Percentiles rank a stretch among this genome's conserved stretches.
Evolutionary conservation across 371 early-diverging fungal species (phyloP).

Genomic region (Rhizopus delemar): DNA sequence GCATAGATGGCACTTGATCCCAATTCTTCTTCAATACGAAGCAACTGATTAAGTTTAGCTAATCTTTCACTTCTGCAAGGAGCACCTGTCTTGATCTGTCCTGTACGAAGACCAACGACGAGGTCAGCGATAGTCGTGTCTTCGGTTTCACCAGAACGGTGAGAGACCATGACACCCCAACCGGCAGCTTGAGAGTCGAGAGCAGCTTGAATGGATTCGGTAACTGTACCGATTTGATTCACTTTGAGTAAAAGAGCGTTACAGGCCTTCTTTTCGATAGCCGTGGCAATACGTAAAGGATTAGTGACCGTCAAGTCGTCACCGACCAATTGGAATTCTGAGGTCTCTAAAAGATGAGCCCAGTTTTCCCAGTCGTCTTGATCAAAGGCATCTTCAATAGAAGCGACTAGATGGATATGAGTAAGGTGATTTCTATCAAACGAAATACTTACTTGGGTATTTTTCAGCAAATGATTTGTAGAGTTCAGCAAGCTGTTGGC

Average conservation of each 20-base stretch:
- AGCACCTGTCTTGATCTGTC: conserved; percentile 99
- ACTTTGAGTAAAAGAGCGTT: conserved; percentile 97
- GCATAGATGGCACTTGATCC: conserved; percentile 86
- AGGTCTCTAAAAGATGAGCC: conserved; percentile 74
- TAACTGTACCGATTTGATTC: conserved; percentile 99
- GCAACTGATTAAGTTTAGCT: conserved; percentile 98
- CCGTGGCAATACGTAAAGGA: conserved; percentile 88
- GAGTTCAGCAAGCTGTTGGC: conserved; percentile 82
- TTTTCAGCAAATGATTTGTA: conserved; percentile 85
- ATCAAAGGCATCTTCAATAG: conserved; percentile 99
- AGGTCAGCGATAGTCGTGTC: conserved; percentile 99
- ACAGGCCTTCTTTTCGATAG: conserved; percentile 94
- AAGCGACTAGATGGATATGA: conserved; percentile 61
- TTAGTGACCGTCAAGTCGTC: conserved; percentile 99
- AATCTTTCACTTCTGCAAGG: conserved; percentile 98
- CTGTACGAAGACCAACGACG: conserved; percentile 95
- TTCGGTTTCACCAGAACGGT: conserved; percentile 99
- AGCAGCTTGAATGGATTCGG: conserved; percentile 90
- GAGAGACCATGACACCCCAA: conserved; percentile 99
- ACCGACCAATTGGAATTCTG: conserved; percentile 93
- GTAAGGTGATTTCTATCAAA: neutral
- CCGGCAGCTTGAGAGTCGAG: conserved; percentile 74
- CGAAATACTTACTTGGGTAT: conserved; percentile 75
- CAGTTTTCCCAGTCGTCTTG: conserved; percentile 98
- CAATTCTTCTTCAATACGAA: conserved; percentile 92